Evolutionary conservation across 257 asterid genomes (phyloP).

Genomic region (Solanum infundibuliforme): DNA sequence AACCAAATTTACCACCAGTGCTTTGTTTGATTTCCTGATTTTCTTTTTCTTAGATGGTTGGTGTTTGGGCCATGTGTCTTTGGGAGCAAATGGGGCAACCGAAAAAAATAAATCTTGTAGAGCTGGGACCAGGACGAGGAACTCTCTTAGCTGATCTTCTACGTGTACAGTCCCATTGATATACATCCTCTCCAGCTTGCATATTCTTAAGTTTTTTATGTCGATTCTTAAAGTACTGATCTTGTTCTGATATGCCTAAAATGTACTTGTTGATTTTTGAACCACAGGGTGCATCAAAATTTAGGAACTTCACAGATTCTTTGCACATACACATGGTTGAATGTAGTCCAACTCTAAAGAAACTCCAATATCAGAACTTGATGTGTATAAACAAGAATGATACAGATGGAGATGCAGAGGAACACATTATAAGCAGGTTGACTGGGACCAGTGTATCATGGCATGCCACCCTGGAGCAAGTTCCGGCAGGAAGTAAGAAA

Average conservation of each 20-base stretch:
- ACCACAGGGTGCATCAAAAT: slow-evolving; percentile 61
- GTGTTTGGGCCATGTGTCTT: slow-evolving; percentile 95
- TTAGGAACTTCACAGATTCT: slow-evolving; percentile 63
- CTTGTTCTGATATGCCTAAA: background rate
- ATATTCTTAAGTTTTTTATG: background rate
- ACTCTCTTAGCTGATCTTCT: slow-evolving; percentile 93
- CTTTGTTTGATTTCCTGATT: slow-evolving; percentile 1
- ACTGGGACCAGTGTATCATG: slow-evolving; percentile 76
- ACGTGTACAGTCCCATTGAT: slow-evolving; percentile 38
- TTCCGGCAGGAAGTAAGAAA: slow-evolving; percentile 80
- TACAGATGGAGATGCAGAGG: slow-evolving; percentile 26
- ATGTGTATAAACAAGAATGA: slow-evolving; percentile 39
- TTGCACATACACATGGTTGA: slow-evolving; percentile 86
- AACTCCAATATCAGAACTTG: slow-evolving; percentile 68
- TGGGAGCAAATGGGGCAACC: slow-evolving; percentile 99
- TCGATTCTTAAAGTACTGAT: background rate
- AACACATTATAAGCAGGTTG: slow-evolving; percentile 38
- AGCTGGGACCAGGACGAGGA: slow-evolving; percentile 99
- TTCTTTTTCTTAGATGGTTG: slow-evolving; percentile 51
- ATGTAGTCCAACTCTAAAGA: slow-evolving; percentile 78
- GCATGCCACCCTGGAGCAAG: slow-evolving; percentile 86
- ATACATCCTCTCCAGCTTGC: background rate
- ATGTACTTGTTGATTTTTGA: background rate
- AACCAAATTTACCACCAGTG: background rate
- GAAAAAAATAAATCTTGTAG: slow-evolving; percentile 61